Conservation (phyloP, 1,284 basidiomycete genomes). For the Papiliotrema laurentii region DNA sequence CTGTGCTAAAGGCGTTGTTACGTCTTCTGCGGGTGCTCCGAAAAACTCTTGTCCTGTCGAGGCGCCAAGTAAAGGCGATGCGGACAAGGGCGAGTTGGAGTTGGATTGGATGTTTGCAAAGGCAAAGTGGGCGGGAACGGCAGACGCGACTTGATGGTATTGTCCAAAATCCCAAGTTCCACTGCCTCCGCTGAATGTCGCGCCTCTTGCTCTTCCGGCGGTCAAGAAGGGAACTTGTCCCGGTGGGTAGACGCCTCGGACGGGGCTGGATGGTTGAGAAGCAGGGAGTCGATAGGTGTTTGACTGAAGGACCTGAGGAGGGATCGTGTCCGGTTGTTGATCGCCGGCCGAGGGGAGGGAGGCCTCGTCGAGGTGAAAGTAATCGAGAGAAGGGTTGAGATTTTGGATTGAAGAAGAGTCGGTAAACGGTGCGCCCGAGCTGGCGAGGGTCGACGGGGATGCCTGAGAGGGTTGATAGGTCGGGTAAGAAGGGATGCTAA, state of each 20-base stretch:
- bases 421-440: slow-evolving; percentile 34
- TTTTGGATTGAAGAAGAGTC: slow-evolving; percentile 25
- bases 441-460: slow-evolving; percentile 34
- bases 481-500: slow-evolving; percentile 30
- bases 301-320: background rate
- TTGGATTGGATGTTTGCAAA: slow-evolving; percentile 27
- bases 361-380: slow-evolving; percentile 34
- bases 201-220: slow-evolving; percentile 34
- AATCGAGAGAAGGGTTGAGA: slow-evolving; percentile 28
- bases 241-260: slow-evolving; percentile 25
- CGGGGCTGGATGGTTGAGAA: slow-evolving; percentile 40
- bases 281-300: slow-evolving; percentile 31
- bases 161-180: background rate
- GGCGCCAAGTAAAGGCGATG: slow-evolving; percentile 8
- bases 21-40: slow-evolving; percentile 33
- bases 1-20: slow-evolving; percentile 17
- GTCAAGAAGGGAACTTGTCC: slow-evolving; percentile 19
- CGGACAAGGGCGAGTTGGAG: slow-evolving; percentile 23
- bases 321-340: slow-evolving; percentile 4
- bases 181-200: slow-evolving; percentile 38
- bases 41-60: background rate
- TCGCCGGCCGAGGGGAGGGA: slow-evolving; percentile 21
- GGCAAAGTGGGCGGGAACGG: slow-evolving; percentile 34
- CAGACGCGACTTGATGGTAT: slow-evolving; percentile 12
- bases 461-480: slow-evolving; percentile 9